Percentiles rank a stretch among this genome's conserved stretches.
Evolutionary conservation across 2,329 filamentous ascomycete species (phyloP).

Genomic region (Ambrosiella cleistominuta): DNA sequence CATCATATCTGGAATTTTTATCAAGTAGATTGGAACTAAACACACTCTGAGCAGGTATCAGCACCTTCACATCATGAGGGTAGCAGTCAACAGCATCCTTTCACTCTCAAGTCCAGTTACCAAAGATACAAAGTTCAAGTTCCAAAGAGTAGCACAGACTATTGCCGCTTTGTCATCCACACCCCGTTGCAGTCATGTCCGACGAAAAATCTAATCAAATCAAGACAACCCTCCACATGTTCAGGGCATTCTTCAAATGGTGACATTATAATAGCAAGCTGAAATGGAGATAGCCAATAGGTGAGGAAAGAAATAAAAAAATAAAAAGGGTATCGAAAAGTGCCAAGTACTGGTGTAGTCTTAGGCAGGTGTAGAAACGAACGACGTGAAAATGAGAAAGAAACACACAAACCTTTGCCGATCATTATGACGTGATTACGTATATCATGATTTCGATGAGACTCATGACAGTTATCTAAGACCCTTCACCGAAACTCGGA

Average conservation of each 20-base stretch:
- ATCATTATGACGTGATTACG: conserved; percentile 1
- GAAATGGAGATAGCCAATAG: neutral
- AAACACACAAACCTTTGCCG: conserved; percentile 8
- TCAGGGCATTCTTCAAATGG: neutral
- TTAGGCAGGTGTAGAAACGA: conserved; percentile 4
- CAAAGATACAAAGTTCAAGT: too few species aligned
- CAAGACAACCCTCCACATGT: neutral
- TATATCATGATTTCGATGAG: neutral
- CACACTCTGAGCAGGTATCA: too few species aligned
- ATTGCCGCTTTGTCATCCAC: too few species aligned
- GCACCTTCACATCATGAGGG: too few species aligned
- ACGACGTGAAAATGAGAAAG: conserved; percentile 4
- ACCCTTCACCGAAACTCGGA: conserved; percentile 10
- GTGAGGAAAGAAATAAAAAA: neutral
- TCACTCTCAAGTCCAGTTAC: too few species aligned
- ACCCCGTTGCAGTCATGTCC: too few species aligned
- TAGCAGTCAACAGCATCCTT: too few species aligned
- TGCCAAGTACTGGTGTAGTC: conserved; percentile 3
- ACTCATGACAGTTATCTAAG: neutral
- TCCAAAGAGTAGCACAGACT: too few species aligned
- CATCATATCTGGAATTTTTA: too few species aligned
- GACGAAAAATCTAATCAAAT: too few species aligned
- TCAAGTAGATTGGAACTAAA: too few species aligned
- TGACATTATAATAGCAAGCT: neutral
- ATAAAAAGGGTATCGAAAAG: conserved; percentile 13